These are phyloP conservation scores for Macrolepiota dolichaula DNA, from an alignment of 768 basidiomycete genomes.

Conservation along the genomic window DNA sequence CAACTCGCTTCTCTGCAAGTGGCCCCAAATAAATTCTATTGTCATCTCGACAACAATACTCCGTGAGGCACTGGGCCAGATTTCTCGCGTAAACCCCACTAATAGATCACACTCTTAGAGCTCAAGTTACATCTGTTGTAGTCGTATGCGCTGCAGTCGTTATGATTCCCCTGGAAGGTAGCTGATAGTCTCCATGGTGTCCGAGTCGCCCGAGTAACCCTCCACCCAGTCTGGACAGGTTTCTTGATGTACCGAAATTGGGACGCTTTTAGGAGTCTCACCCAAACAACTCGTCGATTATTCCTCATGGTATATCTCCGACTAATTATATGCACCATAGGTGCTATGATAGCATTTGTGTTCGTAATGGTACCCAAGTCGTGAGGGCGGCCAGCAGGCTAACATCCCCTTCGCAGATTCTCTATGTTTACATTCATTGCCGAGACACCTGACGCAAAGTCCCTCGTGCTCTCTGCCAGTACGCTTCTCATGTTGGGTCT, in stretches of 20 bases:
- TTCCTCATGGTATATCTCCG: constrained; percentile 3
- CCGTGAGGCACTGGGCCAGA: neutral
- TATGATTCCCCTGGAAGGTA: constrained; percentile 7
- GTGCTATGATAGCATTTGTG: neutral
- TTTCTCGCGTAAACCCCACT: neutral
- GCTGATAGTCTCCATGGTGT: neutral
- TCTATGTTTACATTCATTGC: neutral
- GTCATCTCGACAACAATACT: constrained; percentile 2
- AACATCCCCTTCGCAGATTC: neutral
- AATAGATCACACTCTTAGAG: neutral
- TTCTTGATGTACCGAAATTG: constrained; percentile 8
- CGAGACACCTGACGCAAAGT: neutral
- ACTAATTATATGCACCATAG: neutral
- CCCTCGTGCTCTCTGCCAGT: neutral
- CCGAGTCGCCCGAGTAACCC: neutral
- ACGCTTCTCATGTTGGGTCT: neutral
- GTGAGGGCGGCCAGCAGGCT: neutral
- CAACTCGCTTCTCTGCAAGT: neutral
- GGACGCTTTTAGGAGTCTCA: neutral
- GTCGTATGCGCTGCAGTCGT: neutral
- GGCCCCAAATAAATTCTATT: constrained; percentile 3
- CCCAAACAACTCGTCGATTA: neutral
- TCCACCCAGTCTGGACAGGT: constrained; percentile 5
- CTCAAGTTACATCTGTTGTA: neutral
- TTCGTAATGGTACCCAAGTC: neutral